Percentiles rank a stretch among this genome's conserved stretches.
phyloP scores from a whole-genome alignment of 2,329 filamentous ascomycete species.

The Talaromyces sp. region DNA sequence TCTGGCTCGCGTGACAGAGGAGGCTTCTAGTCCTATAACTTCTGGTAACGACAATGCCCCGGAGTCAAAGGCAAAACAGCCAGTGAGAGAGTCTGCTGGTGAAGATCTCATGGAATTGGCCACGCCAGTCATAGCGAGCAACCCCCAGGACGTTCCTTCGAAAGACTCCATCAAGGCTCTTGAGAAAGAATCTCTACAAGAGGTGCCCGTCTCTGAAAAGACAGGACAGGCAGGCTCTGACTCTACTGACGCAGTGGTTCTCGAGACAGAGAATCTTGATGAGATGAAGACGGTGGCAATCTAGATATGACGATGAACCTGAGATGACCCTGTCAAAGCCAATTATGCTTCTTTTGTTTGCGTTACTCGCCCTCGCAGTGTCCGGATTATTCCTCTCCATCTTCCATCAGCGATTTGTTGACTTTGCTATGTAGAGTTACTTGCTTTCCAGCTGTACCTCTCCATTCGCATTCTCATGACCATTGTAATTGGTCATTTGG shows the following conservation, averaged over 20 bases:
- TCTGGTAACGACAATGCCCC: constrained; percentile 27
- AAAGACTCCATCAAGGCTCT: constrained; percentile 12
- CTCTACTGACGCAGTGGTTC: constrained; percentile 21
- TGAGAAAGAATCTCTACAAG: constrained; percentile 17
- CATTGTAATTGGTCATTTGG: background rate
- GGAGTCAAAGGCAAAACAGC: constrained; percentile 21
- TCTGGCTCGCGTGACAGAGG: constrained; percentile 43
- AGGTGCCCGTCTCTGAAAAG: constrained; percentile 28
- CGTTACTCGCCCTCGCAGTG: background rate
- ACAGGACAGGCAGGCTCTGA: constrained; percentile 23
- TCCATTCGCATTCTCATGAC: background rate
- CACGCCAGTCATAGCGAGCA: constrained; percentile 29
- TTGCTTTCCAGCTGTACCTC: background rate
- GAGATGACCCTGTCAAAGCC: background rate
- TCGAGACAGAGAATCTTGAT: constrained; percentile 36
- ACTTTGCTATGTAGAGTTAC: constrained; percentile 1
- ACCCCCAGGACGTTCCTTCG: constrained; percentile 7
- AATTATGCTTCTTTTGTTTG: background rate
- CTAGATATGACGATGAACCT: constrained; percentile 17
- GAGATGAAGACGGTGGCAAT: constrained; percentile 46
- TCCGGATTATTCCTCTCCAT: background rate
- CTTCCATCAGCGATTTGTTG: background rate
- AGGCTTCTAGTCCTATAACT: constrained; percentile 32
- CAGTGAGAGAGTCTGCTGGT: constrained; percentile 22
- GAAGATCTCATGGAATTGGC: constrained; percentile 38